phyloP scores from a whole-genome alignment of 805 yeast species.

The Grigorovia humatica region DNA sequence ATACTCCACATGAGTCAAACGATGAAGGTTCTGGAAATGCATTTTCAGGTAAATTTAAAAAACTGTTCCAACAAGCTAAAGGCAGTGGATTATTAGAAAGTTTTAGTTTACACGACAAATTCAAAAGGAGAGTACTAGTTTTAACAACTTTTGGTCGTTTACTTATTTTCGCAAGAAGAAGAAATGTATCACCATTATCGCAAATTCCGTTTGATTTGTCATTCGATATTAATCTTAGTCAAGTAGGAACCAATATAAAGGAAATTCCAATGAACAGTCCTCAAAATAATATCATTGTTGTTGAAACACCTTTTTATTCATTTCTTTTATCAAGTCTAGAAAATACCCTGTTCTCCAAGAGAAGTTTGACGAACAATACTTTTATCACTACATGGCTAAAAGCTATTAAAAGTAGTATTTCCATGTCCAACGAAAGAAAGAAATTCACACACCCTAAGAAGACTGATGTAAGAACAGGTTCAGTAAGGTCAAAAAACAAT shows the following conservation, averaged over 20 bases:
- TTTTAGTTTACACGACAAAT: slow-evolving; percentile 6
- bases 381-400: slow-evolving; percentile 41
- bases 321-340: slow-evolving; percentile 27
- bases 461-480: neutral
- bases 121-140: slow-evolving; percentile 40
- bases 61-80: slow-evolving; percentile 22
- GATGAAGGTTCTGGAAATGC: slow-evolving; percentile 1
- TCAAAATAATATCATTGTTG: slow-evolving; percentile 36
- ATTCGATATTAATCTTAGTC: slow-evolving; percentile 45
- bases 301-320: slow-evolving; percentile 44
- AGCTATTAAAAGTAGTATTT: slow-evolving; percentile 39
- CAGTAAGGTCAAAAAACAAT: neutral
- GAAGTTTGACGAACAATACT: slow-evolving; percentile 33
- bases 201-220: slow-evolving; percentile 35
- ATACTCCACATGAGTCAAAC: neutral
- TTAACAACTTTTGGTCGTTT: slow-evolving; percentile 57
- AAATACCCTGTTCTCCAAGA: slow-evolving; percentile 39
- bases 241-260: slow-evolving; percentile 44
- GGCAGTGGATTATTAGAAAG: slow-evolving; percentile 11
- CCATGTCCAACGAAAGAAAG: slow-evolving; percentile 35
- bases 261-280: slow-evolving; percentile 43
- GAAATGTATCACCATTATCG: slow-evolving; percentile 24
- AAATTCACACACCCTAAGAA: neutral
- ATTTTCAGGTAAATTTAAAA: slow-evolving; percentile 20
- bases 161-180: slow-evolving; percentile 38